Evolutionary conservation across 371 early-diverging fungal species (phyloP).

Genomic region (Mortierella sp.): DNA sequence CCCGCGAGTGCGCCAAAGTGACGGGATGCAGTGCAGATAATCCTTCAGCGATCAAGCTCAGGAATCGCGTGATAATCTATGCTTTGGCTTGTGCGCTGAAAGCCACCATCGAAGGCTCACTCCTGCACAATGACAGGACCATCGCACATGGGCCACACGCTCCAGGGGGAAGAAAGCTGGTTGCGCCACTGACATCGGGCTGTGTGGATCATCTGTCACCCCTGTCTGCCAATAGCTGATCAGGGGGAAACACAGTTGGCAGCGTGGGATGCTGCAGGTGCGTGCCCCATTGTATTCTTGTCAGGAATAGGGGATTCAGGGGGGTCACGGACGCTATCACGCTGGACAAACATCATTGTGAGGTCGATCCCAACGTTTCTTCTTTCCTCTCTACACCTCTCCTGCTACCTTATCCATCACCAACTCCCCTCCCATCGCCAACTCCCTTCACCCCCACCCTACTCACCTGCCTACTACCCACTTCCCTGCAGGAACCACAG

Average conservation of each 20-base stretch:
- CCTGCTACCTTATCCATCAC: not conserved
- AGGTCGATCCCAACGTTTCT: not conserved
- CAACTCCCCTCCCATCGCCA: not conserved
- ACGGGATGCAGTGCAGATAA: too few relatives aligned
- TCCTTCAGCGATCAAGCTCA: too few relatives aligned
- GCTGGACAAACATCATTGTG: constrained; percentile 17
- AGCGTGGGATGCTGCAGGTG: not conserved
- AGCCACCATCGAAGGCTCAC: too few relatives aligned
- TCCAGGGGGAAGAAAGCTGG: too few relatives aligned
- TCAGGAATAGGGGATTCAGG: constrained; percentile 9
- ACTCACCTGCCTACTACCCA: not conserved
- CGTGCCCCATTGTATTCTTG: not conserved
- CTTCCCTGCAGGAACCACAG: too few relatives aligned
- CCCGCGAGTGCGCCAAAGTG: too few relatives aligned
- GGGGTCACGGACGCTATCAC: constrained; percentile 17
- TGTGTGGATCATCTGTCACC: constrained; percentile 15
- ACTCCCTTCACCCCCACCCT: not conserved
- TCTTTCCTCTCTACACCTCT: not conserved
- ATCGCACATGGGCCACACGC: too few relatives aligned
- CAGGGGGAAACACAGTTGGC: not conserved
- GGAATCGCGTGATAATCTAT: too few relatives aligned
- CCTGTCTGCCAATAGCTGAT: not conserved
- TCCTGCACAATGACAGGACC: too few relatives aligned
- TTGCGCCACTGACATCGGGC: too few relatives aligned
- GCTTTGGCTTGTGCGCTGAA: too few relatives aligned